Conservation (phyloP, 495 filamentous ascomycete species). For the Penicillium atrosanguineum region DNA sequence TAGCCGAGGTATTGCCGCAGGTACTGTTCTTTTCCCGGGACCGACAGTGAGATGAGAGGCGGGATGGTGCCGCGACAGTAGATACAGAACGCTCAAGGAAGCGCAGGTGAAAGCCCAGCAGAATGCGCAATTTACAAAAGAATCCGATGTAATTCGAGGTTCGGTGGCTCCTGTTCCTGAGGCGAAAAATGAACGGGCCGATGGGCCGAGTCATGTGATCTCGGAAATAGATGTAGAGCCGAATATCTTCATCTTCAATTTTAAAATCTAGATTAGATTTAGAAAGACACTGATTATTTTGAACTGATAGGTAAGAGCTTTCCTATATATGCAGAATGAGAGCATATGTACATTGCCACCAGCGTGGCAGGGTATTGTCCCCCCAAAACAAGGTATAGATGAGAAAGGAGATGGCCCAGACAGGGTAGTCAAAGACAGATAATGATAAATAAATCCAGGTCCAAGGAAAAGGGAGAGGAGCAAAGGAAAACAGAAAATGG, state of each 20-base stretch:
- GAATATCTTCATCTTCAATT: not conserved
- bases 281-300: too few relatives aligned
- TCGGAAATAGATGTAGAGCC: not conserved
- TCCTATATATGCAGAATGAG: conserved; percentile 21
- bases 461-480: conserved; percentile 8
- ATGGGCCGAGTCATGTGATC: conserved; percentile 31
- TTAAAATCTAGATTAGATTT: not conserved
- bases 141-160: not conserved
- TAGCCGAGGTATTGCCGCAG: conserved; percentile 29
- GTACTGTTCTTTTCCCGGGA: conserved; percentile 21
- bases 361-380: conserved; percentile 5
- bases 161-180: conserved; percentile 3
- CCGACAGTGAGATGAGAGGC: conserved; percentile 1
- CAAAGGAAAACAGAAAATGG: not conserved
- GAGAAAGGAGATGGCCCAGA: not conserved
- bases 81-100: not conserved
- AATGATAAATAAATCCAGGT: not conserved
- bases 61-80: not conserved
- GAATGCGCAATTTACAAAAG: not conserved
- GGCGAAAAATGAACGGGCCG: conserved; percentile 24
- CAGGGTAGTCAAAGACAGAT: not conserved
- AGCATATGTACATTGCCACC: conserved; percentile 28
- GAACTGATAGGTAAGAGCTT: not conserved
- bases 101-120: not conserved
- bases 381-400: not conserved